A percentile compares a stretch with the other conserved stretches of the same genome.
These are phyloP conservation scores for Phytopythium delawarense DNA, from an alignment of 352 stramenopile genomes.

Conservation along the genomic window DNA sequence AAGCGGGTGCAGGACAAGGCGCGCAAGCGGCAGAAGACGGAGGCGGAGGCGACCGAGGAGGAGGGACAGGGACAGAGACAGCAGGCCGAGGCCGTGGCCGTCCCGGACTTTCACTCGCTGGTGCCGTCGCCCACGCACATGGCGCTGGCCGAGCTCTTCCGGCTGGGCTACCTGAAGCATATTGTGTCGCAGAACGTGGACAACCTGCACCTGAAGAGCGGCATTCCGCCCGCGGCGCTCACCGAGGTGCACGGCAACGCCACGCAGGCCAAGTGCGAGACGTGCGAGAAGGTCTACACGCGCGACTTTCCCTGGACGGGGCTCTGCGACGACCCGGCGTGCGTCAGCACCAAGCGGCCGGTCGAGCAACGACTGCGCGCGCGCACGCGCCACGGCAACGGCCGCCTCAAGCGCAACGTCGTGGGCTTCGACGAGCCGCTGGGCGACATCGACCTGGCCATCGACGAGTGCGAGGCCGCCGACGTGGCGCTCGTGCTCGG, in stretches of 20 bases:
- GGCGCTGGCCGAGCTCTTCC: conserved; percentile 73
- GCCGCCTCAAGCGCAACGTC: conserved; percentile 67
- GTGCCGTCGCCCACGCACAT: conserved; percentile 80
- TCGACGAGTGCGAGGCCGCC: conserved; percentile 73
- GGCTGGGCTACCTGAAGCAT: conserved; percentile 67
- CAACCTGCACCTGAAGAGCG: conserved; percentile 82
- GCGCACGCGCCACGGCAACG: conserved; percentile 73
- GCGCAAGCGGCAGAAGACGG: conserved; percentile 19
- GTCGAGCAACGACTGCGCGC: conserved; percentile 57
- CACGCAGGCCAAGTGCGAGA: conserved; percentile 80
- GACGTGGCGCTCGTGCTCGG: conserved; percentile 77
- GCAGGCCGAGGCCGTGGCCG: conserved; percentile 1
- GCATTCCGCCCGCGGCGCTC: conserved; percentile 40
- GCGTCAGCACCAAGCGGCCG: conserved; percentile 59
- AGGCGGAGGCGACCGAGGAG: background rate
- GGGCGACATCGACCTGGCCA: conserved; percentile 72
- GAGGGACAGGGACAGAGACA: background rate
- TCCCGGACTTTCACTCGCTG: conserved; percentile 64
- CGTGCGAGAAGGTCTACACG: conserved; percentile 82
- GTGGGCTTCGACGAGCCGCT: conserved; percentile 80
- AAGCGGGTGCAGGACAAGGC: conserved; percentile 22
- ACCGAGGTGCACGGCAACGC: conserved; percentile 84
- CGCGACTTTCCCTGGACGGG: conserved; percentile 62
- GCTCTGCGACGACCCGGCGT: conserved; percentile 57
- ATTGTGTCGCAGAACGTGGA: conserved; percentile 84